Conservation (phyloP, 495 filamentous ascomycete genomes). For the Tuber melanosporum region DNA sequence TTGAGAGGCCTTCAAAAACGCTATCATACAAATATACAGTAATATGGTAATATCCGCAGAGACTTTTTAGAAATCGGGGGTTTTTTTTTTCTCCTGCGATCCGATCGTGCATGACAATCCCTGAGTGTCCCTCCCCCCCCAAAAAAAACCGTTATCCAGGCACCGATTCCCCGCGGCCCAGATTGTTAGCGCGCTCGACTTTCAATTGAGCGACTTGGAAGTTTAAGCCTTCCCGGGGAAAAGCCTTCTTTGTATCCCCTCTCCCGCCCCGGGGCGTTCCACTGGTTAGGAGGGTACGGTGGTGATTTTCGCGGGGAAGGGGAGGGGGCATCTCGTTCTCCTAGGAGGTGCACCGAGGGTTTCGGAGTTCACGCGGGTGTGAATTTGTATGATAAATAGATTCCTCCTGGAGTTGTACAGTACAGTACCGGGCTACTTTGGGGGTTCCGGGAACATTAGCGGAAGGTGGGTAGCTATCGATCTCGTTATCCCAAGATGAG, state of each 20-base stretch:
- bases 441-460: not conserved
- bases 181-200: conserved; percentile 50
- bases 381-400: not conserved
- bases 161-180: conserved; percentile 44
- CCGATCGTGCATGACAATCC: not conserved
- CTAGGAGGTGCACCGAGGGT: not conserved
- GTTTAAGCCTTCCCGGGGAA: conserved; percentile 48
- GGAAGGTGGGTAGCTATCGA: not conserved
- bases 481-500: not conserved
- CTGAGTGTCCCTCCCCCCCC: not conserved
- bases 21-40: not conserved
- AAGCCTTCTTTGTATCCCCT: not conserved
- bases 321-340: not conserved
- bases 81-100: not conserved
- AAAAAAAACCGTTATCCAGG: not conserved
- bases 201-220: conserved; percentile 50
- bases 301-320: not conserved
- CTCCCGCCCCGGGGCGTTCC: not conserved
- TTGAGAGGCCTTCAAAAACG: not conserved
- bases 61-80: not conserved
- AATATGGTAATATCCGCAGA: not conserved
- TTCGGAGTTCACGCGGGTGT: not conserved
- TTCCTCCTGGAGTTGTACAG: not conserved
- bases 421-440: not conserved
- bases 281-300: not conserved